Percentiles rank a stretch among this genome's conserved stretches.
These are phyloP conservation scores for Pilasporangium apinafurcum DNA, from an alignment of 352 stramenopile genomes.

Conservation along the genomic window DNA sequence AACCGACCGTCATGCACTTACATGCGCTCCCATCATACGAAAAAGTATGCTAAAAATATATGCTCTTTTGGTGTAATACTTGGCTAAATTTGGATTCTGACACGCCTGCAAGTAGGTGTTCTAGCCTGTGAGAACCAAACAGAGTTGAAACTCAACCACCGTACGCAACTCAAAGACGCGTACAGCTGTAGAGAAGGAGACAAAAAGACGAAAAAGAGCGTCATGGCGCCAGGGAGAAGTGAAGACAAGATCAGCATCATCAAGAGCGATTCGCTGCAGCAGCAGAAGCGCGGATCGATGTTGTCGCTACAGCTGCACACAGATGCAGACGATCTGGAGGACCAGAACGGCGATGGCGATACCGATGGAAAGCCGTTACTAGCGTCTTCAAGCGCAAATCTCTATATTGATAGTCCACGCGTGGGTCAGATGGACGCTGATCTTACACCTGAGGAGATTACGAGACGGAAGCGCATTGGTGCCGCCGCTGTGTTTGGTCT, in stretches of 20 bases:
- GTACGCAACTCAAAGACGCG: too few species aligned
- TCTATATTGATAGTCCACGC: conserved; percentile 72
- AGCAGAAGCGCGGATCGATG: conserved; percentile 9
- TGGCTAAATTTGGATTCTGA: too few species aligned
- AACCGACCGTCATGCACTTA: too few species aligned
- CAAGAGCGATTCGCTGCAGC: conserved; percentile 35
- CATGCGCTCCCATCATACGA: too few species aligned
- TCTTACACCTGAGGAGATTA: conserved; percentile 42
- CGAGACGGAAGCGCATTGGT: conserved; percentile 45
- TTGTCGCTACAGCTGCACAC: conserved; percentile 19
- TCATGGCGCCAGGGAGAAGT: conserved; percentile 9
- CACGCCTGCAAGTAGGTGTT: too few species aligned
- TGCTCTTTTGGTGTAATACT: too few species aligned
- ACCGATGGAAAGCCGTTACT: conserved; percentile 37
- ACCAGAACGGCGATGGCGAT: conserved; percentile 26
- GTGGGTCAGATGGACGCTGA: conserved; percentile 29
- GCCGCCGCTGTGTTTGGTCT: conserved; percentile 48
- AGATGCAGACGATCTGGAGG: conserved; percentile 13
- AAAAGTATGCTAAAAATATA: too few species aligned
- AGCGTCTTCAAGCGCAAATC: conserved; percentile 28
- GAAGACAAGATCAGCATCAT: conserved; percentile 55
- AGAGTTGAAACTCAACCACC: too few species aligned
- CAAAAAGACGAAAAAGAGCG: conserved; percentile 1
- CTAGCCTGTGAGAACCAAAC: too few species aligned
- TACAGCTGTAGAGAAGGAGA: too few species aligned